Base-by-base conservation (phyloP, 1,284 basidiomycete species). In the Cryptococcus amylolentus region DNA sequence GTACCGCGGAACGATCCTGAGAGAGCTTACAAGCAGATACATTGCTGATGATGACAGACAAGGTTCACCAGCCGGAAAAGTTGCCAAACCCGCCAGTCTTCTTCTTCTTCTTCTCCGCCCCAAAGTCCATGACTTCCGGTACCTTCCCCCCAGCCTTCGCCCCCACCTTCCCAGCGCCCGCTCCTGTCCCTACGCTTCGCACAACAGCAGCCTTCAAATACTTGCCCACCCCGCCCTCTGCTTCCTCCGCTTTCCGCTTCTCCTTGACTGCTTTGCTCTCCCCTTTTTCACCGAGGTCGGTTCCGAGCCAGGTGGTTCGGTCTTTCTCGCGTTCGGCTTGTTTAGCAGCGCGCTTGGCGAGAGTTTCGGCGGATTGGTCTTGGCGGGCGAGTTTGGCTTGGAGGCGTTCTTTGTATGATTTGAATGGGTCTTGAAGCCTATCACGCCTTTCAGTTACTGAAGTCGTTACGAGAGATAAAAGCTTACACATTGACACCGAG, bases 351-450 rank as follows among this genome's bases (percentile, higher is more conserved):
- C 78, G 58, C 51, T 67, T 57, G 27, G 60, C 55, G 56, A 76
- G 49, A n/a, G 76, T 70, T 53, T 73, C 71, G 40, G 75, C 76
- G 13, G 68, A 69, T 50, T 72, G 70, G 51, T 75, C 72, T 41
- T 68, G 63, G 12, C 72, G 57, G 2, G 73, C 71, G 10, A 81
- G 52, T 27, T 73, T 67, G 35, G 76, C 78, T 5, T 65, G 67
- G 3, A 81, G 61, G 10, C 72, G 63, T 14, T 62, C 64, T 56
- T 77, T 69, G 65, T 80, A 81, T 12, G 72, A 69, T 47, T 80
- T 76, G 58, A 79, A 81, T 0, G 80, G 80, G 54, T 81, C 78
- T 58, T 76, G 73, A 48, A 80, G 73, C 9, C 76, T 77, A 60
- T 46, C 26, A 46, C 16, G 20, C n/a, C 45, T 4, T 7, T 46